Percentiles rank a stretch among this genome's conserved stretches.
Evolutionary conservation across 2,329 filamentous ascomycete genomes (phyloP).

Genomic region (Phialophora expanda): DNA sequence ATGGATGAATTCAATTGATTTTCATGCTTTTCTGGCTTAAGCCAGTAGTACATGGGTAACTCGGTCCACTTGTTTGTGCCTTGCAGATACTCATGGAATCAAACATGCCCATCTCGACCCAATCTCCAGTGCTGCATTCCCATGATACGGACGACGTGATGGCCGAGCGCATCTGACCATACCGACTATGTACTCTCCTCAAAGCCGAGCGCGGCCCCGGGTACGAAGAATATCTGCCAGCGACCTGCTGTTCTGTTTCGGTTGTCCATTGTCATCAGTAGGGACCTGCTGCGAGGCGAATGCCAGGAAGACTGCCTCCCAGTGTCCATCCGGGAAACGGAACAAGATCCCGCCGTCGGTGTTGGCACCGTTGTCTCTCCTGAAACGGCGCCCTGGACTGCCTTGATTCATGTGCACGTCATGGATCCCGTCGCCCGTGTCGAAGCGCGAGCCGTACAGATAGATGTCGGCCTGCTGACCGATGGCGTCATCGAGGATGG

Average conservation of each 20-base stretch:
- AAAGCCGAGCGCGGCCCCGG: neutral
- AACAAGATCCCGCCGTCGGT: slow-evolving; percentile 48
- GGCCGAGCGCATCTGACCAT: neutral
- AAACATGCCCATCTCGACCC: neutral
- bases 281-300: slow-evolving; percentile 48
- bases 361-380: slow-evolving; percentile 43
- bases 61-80: neutral
- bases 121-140: neutral
- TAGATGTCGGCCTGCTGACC: slow-evolving; percentile 46
- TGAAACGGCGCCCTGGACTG: slow-evolving; percentile 34
- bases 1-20: neutral
- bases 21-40: neutral
- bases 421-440: slow-evolving; percentile 42
- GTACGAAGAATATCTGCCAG: slow-evolving; percentile 3
- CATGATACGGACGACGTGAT: neutral
- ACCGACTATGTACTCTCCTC: neutral
- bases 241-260: slow-evolving; percentile 13
- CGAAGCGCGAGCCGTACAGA: slow-evolving; percentile 47
- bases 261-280: slow-evolving; percentile 42
- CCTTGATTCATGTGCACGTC: slow-evolving; percentile 53
- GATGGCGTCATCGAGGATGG: slow-evolving; percentile 46
- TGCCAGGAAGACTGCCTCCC: slow-evolving; percentile 49
- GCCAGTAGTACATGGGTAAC: neutral
- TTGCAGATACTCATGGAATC: neutral
- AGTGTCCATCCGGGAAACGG: slow-evolving; percentile 46